These are phyloP conservation scores for Oryza coarctata DNA, from an alignment of 176 grass and related monocot species.

Conservation along the genomic window DNA sequence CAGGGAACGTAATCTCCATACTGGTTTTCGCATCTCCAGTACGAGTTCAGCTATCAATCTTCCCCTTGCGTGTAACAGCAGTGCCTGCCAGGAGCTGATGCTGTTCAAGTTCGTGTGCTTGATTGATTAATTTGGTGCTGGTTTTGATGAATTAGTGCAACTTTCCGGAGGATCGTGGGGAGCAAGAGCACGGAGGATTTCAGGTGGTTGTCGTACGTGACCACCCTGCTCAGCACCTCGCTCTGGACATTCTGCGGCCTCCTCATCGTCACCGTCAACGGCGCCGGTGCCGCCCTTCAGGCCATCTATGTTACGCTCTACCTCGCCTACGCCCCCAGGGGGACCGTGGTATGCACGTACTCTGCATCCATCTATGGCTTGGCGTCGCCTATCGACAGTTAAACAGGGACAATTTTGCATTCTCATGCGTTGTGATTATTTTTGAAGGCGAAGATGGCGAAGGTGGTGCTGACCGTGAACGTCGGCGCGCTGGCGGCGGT, in stretches of 20 bases:
- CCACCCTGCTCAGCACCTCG: slow-evolving; percentile 66
- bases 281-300: slow-evolving; percentile 49
- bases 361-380: not conserved
- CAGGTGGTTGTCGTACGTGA: slow-evolving; percentile 63
- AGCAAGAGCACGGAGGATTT: slow-evolving; percentile 70
- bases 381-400: not conserved
- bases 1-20: slow-evolving; percentile 85
- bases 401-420: no score
- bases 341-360: slow-evolving; percentile 29
- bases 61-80: not conserved
- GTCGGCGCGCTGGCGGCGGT: slow-evolving; percentile 50
- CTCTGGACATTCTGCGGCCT: slow-evolving; percentile 75
- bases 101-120: not conserved
- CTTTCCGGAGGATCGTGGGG: slow-evolving; percentile 73
- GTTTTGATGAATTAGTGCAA: slow-evolving; percentile 35
- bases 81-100: not conserved
- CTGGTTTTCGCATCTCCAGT: slow-evolving; percentile 79
- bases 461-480: slow-evolving; percentile 51
- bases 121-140: not conserved
- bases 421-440: not conserved
- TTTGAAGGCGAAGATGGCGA: slow-evolving; percentile 51
- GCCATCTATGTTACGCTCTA: slow-evolving; percentile 62
- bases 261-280: slow-evolving; percentile 82
- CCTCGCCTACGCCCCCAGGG: slow-evolving; percentile 55
- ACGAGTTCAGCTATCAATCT: slow-evolving; percentile 33